A percentile compares a stretch with the other conserved stretches of the same genome.
Conservation (phyloP, 2,329 filamentous ascomycete genomes). For the Lachnellula occidentalis region DNA sequence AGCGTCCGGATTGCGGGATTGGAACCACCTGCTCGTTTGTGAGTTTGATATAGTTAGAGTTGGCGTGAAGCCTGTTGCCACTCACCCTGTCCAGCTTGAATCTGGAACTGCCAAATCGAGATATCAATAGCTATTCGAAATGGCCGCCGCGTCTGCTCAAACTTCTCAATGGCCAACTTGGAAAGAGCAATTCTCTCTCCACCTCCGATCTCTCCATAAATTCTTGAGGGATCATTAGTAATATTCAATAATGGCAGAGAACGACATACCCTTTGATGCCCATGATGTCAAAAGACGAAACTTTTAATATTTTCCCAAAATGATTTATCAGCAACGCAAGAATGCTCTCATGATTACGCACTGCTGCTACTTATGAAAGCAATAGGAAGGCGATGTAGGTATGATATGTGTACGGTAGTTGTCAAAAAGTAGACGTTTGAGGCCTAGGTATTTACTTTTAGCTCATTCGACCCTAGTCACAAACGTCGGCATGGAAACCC, state of each 20-base stretch:
- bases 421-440: background rate
- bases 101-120: slow-evolving; percentile 96
- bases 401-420: background rate
- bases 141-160: slow-evolving; percentile 64
- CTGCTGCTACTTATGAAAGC: slow-evolving; percentile 1
- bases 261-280: slow-evolving; percentile 57
- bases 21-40: slow-evolving; percentile 56
- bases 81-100: slow-evolving; percentile 69
- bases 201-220: slow-evolving; percentile 83
- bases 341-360: background rate
- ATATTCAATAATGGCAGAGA: background rate
- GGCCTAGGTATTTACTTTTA: background rate
- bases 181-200: slow-evolving; percentile 75
- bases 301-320: background rate
- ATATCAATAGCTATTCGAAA: slow-evolving; percentile 88
- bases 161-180: slow-evolving; percentile 73
- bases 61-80: background rate
- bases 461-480: background rate
- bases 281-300: slow-evolving; percentile 38
- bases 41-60: slow-evolving; percentile 7
- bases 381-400: slow-evolving; percentile 3
- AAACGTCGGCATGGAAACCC: background rate
- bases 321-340: background rate
- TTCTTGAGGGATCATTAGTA: slow-evolving; percentile 45
- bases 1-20: slow-evolving; percentile 89